These are phyloP conservation scores for Jamesozyma rosinii DNA, from an alignment of 805 yeast genomes.

Conservation along the genomic window DNA sequence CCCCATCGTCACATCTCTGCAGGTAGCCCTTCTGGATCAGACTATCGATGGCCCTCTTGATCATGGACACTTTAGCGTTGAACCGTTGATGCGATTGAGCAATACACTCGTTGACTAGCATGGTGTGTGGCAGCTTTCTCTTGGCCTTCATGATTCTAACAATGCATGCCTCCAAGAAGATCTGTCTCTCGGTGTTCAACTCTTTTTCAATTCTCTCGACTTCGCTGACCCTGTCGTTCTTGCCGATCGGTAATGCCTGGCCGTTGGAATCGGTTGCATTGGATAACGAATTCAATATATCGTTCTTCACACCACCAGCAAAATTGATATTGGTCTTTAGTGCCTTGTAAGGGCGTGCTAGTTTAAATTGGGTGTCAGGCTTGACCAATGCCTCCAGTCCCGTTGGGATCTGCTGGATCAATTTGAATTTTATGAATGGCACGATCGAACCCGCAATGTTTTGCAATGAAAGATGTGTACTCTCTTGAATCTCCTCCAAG, in stretches of 20 bases:
- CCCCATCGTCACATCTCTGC: conserved; percentile 62
- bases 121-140: conserved; percentile 66
- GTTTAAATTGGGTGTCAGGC: conserved; percentile 52
- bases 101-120: conserved; percentile 77
- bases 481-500: conserved; percentile 49
- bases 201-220: conserved; percentile 64
- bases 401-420: conserved; percentile 58
- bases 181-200: conserved; percentile 76
- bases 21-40: conserved; percentile 81
- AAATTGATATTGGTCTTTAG: conserved; percentile 79
- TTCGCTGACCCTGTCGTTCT: conserved; percentile 47
- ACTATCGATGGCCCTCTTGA: conserved; percentile 76
- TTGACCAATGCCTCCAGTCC: conserved; percentile 44
- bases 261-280: conserved; percentile 11
- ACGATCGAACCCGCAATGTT: conserved; percentile 65
- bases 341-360: conserved; percentile 75
- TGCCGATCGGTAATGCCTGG: conserved; percentile 15
- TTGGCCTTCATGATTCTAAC: conserved; percentile 96
- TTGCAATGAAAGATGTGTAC: conserved; percentile 58
- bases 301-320: conserved; percentile 45
- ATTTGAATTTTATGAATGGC: conserved; percentile 71
- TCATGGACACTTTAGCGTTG: conserved; percentile 75
- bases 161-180: conserved; percentile 83
- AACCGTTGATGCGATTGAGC: conserved; percentile 75
- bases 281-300: conserved; percentile 19